phyloP scores from a whole-genome alignment of 2,329 filamentous ascomycete species.

The Ophiocordyceps sinensis region DNA sequence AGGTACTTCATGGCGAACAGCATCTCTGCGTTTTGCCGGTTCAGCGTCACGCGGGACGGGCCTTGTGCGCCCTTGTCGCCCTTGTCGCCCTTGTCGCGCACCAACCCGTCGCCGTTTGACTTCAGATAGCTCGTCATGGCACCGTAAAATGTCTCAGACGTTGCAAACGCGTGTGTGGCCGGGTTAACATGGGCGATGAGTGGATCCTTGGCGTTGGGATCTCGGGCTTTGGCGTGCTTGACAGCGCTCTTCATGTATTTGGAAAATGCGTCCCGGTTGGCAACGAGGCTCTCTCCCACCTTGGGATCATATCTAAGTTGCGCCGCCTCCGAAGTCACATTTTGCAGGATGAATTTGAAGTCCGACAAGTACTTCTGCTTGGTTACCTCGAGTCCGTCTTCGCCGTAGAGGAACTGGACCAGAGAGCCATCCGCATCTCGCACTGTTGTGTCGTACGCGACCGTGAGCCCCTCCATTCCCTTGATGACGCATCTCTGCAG shows the following conservation, averaged over 20 bases:
- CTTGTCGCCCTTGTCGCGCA: conserved; percentile 28
- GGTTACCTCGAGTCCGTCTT: conserved; percentile 86
- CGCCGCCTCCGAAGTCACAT: conserved; percentile 66
- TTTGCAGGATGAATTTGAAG: conserved; percentile 81
- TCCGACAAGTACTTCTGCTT: conserved; percentile 86
- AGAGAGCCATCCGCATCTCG: conserved; percentile 87
- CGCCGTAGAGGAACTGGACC: conserved; percentile 91
- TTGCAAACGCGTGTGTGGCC: conserved; percentile 66
- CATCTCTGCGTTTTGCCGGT: conserved; percentile 64
- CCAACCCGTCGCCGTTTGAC: conserved; percentile 50
- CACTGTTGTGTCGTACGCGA: conserved; percentile 88
- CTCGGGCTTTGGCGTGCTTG: conserved; percentile 50
- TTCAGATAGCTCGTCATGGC: conserved; percentile 66
- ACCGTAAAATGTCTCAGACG: conserved; percentile 73
- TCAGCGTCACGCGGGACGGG: conserved; percentile 24
- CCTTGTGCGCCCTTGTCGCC: conserved; percentile 1
- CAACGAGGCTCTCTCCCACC: conserved; percentile 27
- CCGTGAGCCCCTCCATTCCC: conserved; percentile 88
- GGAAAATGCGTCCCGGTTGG: conserved; percentile 45
- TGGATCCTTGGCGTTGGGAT: conserved; percentile 54
- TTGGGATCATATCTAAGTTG: conserved; percentile 53
- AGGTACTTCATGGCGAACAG: conserved; percentile 88
- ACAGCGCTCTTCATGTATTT: conserved; percentile 71
- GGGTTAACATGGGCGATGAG: conserved; percentile 60
- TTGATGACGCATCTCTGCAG: conserved; percentile 95